Evolutionary conservation across 306 rosid genomes (phyloP).

Genomic region (Quercus ilex): DNA sequence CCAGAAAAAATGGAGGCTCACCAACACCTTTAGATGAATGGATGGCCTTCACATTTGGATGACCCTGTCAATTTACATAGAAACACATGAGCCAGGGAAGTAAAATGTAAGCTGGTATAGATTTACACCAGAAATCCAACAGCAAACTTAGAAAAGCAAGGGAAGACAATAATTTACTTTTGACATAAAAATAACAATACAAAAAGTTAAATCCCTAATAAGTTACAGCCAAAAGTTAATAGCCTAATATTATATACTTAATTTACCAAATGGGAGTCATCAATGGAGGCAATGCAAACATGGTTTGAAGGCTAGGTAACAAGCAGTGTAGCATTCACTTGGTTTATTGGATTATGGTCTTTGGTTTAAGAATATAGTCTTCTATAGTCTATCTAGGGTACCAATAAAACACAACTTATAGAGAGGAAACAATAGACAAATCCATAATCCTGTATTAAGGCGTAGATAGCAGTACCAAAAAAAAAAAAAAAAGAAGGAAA

Average conservation of each 20-base stretch:
- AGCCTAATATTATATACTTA: neutral
- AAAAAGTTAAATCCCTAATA: neutral
- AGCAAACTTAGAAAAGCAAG: neutral
- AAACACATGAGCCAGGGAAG: constrained; percentile 6
- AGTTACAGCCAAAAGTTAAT: neutral
- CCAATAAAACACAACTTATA: too few species aligned
- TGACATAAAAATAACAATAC: neutral
- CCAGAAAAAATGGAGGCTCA: constrained; percentile 96
- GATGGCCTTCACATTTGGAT: constrained; percentile 88
- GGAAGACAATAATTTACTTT: neutral
- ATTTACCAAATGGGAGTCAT: neutral
- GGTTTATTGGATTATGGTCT: neutral
- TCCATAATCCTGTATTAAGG: too few species aligned
- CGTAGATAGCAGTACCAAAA: too few species aligned
- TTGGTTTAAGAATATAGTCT: too few species aligned
- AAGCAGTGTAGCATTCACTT: too few species aligned
- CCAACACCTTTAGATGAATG: constrained; percentile 98
- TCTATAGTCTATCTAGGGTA: neutral
- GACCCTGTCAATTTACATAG: constrained; percentile 53
- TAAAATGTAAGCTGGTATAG: neutral
- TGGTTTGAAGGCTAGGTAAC: too few species aligned
- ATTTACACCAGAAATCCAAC: constrained; percentile 3
- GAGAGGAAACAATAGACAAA: too few species aligned
- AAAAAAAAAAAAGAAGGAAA: too few species aligned
- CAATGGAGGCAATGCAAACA: too few species aligned